A percentile compares a stretch with the other conserved stretches of the same genome.
Evolutionary conservation across 768 basidiomycete species (phyloP).

Genomic region (Fomitopsis serialis): DNA sequence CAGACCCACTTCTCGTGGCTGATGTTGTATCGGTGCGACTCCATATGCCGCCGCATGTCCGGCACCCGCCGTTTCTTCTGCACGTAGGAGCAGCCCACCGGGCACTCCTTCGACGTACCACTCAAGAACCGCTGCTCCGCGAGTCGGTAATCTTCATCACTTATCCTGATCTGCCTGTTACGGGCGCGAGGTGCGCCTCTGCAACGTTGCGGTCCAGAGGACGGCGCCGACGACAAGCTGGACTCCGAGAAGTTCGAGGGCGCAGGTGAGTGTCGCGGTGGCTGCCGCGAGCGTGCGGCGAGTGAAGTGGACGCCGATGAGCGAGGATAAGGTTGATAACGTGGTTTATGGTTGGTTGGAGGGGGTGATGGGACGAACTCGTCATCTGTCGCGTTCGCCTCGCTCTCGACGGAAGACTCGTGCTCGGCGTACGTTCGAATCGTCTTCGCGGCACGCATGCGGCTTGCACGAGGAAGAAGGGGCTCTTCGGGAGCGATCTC

Average conservation of each 20-base stretch:
- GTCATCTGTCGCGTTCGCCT: not conserved
- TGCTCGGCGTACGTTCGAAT: not conserved
- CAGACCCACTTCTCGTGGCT: constrained; percentile 10
- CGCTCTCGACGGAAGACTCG: not conserved
- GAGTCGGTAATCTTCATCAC: not conserved
- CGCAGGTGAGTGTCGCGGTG: not conserved
- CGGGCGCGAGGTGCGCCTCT: not conserved
- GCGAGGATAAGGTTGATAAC: not conserved
- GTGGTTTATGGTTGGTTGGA: not conserved
- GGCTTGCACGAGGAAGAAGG: not conserved
- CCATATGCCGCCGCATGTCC: constrained; percentile 10
- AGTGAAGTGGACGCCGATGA: not conserved
- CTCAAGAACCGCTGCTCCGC: not conserved
- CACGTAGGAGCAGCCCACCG: constrained; percentile 4
- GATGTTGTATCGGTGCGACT: constrained; percentile 3
- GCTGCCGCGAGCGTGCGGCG: not conserved
- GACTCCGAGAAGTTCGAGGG: not conserved
- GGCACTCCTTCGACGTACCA: not conserved
- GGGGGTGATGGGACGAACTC: not conserved
- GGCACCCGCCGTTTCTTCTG: constrained; percentile 7
- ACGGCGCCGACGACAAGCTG: not conserved
- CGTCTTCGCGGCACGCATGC: not conserved
- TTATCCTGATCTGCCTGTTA: not conserved
- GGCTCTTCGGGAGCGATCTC: not conserved
- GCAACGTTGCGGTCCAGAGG: not conserved